phyloP scores from a whole-genome alignment of 371 early-diverging fungal genomes.

The Mortierella sp. region DNA sequence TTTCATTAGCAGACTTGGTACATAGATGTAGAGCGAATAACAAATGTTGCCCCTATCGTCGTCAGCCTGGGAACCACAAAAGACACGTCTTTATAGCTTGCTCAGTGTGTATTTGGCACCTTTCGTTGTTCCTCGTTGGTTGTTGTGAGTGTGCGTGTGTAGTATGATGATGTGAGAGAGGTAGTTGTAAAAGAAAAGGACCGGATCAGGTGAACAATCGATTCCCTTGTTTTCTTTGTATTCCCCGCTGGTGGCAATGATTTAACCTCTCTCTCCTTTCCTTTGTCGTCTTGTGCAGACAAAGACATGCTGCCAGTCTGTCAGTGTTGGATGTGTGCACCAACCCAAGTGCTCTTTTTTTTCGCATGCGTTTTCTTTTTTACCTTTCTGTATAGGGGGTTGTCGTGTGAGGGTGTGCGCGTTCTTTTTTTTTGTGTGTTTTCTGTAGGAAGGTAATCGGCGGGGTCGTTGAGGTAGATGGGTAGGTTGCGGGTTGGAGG shows the following conservation, averaged over 20 bases:
- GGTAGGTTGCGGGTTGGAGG: neutral
- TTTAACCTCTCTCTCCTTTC: constrained; percentile 1
- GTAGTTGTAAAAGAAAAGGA: neutral
- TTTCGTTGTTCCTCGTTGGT: neutral
- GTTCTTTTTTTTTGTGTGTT: neutral
- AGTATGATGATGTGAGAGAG: neutral
- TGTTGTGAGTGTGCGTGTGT: neutral
- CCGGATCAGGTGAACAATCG: neutral
- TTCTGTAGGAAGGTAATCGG: neutral
- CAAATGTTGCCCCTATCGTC: neutral
- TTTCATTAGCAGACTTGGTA: constrained; percentile 2
- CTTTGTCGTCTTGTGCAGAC: neutral
- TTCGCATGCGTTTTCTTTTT: constrained; percentile 9
- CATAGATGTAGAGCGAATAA: neutral
- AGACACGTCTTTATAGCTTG: neutral
- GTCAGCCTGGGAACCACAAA: neutral
- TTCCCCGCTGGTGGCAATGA: neutral
- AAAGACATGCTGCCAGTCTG: neutral
- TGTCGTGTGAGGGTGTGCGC: constrained; percentile 16
- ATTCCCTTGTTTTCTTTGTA: neutral
- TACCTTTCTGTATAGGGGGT: constrained; percentile 7
- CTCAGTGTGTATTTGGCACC: neutral
- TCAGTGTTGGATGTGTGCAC: neutral
- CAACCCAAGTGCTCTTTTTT: constrained; percentile 14
- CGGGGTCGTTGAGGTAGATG: neutral